Percentiles rank a stretch among this genome's conserved stretches.
phyloP scores from a whole-genome alignment of 306 rosid species.

The Mucuna pruriens region DNA sequence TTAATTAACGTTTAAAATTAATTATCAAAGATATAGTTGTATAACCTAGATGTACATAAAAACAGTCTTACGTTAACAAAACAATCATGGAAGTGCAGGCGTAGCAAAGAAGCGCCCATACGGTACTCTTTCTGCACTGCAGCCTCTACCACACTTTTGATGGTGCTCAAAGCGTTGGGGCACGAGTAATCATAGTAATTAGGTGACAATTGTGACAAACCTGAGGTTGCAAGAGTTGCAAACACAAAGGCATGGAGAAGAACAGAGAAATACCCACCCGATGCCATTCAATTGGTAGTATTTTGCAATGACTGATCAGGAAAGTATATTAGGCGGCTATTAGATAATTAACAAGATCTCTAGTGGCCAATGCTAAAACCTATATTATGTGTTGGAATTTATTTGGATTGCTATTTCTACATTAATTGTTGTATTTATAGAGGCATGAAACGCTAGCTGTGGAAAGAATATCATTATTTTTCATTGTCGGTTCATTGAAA shows the following conservation, averaged over 20 bases:
- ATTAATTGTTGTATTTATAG: neutral
- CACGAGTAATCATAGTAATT: slow-evolving; percentile 44
- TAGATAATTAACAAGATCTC: neutral
- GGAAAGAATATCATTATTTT: neutral
- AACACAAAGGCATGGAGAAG: slow-evolving; percentile 13
- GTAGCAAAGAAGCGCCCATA: slow-evolving; percentile 54
- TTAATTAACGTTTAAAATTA: too few relatives aligned
- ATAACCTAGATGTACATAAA: neutral
- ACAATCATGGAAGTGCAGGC: slow-evolving; percentile 60
- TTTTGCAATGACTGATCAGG: neutral
- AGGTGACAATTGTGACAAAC: slow-evolving; percentile 35
- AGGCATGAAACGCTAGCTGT: neutral
- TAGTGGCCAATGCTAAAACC: neutral
- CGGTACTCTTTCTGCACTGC: slow-evolving; percentile 46
- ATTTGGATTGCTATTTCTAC: neutral
- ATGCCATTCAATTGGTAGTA: slow-evolving; percentile 26
- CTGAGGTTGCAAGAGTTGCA: slow-evolving; percentile 28
- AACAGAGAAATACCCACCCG: neutral
- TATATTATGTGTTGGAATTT: neutral
- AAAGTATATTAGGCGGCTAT: too few relatives aligned
- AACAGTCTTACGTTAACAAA: slow-evolving; percentile 45
- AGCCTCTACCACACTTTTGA: slow-evolving; percentile 33
- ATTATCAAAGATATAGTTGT: too few relatives aligned
- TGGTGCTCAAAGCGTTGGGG: slow-evolving; percentile 44
- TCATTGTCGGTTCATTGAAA: neutral